Conservation (phyloP, 2,329 filamentous ascomycete genomes). For the Ascochyta fabae region DNA sequence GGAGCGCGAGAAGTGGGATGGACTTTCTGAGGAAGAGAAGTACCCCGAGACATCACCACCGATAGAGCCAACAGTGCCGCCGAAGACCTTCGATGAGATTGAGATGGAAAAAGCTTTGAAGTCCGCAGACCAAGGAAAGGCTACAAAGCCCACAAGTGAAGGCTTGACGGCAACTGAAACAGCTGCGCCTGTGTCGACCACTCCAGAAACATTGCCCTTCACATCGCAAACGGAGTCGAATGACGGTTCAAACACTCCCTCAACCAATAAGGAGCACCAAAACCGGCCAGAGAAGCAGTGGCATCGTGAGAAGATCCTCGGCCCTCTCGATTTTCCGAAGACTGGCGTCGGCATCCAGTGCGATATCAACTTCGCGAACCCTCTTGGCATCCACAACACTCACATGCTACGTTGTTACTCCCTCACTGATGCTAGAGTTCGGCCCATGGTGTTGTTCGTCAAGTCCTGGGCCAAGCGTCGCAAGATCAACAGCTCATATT, state of each 20-base stretch:
- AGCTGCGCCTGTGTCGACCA: slow-evolving; percentile 6
- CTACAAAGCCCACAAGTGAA: neutral
- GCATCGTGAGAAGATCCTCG: slow-evolving; percentile 55
- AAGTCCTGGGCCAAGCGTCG: slow-evolving; percentile 90
- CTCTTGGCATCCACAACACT: slow-evolving; percentile 84
- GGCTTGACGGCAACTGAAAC: neutral
- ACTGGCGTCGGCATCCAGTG: slow-evolving; percentile 81
- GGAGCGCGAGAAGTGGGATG: slow-evolving; percentile 76
- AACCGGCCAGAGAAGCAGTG: slow-evolving; percentile 45
- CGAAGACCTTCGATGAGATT: slow-evolving; percentile 17
- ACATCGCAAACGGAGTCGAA: slow-evolving; percentile 1
- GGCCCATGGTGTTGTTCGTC: slow-evolving; percentile 80
- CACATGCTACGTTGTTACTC: slow-evolving; percentile 83
- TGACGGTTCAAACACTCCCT: neutral
- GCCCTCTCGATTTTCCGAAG: slow-evolving; percentile 77
- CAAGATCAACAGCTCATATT: slow-evolving; percentile 85
- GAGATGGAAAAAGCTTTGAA: slow-evolving; percentile 15
- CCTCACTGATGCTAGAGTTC: slow-evolving; percentile 76
- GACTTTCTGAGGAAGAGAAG: slow-evolving; percentile 55
- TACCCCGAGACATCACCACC: slow-evolving; percentile 36
- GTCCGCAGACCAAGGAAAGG: slow-evolving; percentile 2
- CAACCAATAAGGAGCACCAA: slow-evolving; percentile 26
- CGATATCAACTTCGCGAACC: slow-evolving; percentile 90
- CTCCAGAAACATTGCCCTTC: slow-evolving; percentile 35
- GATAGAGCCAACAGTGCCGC: slow-evolving; percentile 18